A percentile compares a stretch with the other conserved stretches of the same genome.
These are phyloP conservation scores for Pilobolus umbonatus DNA, from an alignment of 192 early-diverging fungal species.

Conservation along the genomic window DNA sequence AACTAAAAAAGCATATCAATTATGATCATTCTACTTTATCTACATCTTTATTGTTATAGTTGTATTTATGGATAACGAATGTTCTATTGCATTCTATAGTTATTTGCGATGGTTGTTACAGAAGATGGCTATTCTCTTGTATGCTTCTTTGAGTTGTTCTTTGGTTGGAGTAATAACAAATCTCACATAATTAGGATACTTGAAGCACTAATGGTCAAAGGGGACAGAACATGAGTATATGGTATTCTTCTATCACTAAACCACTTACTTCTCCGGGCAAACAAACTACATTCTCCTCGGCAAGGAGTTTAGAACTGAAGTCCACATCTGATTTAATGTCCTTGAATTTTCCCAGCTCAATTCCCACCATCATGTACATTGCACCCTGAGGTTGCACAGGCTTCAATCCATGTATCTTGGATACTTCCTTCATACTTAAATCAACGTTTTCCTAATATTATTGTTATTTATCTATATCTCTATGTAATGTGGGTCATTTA, in stretches of 20 bases:
- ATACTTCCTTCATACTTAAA: slow-evolving; percentile 55
- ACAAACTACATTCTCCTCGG: slow-evolving; percentile 80
- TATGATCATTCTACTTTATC: no score
- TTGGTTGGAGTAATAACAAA: slow-evolving; percentile 78
- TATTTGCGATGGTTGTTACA: slow-evolving; percentile 59
- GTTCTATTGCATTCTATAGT: not conserved
- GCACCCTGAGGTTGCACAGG: slow-evolving; percentile 85
- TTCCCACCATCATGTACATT: slow-evolving; percentile 89
- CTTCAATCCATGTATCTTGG: slow-evolving; percentile 63
- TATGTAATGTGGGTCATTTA: not conserved
- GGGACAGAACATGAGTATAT: not conserved
- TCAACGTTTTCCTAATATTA: slow-evolving; percentile 52
- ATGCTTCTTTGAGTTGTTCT: slow-evolving; percentile 68
- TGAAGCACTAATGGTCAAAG: slow-evolving; percentile 56
- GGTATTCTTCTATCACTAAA: no score
- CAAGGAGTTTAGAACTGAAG: slow-evolving; percentile 74
- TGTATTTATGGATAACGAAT: not conserved
- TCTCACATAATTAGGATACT: slow-evolving; percentile 73
- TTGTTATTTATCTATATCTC: not conserved
- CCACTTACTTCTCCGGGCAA: slow-evolving; percentile 66
- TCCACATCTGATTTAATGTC: slow-evolving; percentile 74
- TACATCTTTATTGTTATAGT: not conserved
- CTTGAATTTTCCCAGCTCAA: slow-evolving; percentile 62
- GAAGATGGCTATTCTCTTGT: slow-evolving; percentile 73
- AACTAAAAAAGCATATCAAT: no score